Evolutionary conservation across 208 protist species (phyloP).

Genomic region (Spironucleus salmonicida): DNA sequence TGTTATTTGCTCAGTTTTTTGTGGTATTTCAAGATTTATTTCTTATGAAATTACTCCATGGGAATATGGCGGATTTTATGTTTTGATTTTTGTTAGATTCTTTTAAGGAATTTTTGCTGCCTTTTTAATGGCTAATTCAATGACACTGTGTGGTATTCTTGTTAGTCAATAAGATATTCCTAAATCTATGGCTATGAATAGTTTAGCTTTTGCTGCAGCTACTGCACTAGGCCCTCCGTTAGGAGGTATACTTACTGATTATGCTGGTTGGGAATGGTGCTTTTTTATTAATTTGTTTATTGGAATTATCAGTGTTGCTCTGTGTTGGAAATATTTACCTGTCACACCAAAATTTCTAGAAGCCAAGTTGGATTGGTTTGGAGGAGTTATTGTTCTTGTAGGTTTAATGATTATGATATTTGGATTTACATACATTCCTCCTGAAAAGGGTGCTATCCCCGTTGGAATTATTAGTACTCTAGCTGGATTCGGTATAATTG

Average conservation of each 20-base stretch:
- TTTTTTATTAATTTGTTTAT: conserved; percentile 21
- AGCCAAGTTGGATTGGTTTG: conserved; percentile 1
- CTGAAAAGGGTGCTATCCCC: not conserved
- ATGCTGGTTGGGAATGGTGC: conserved; percentile 10
- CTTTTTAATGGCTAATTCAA: conserved; percentile 9
- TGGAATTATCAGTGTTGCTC: not conserved
- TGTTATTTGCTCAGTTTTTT: not conserved
- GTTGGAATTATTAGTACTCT: not conserved
- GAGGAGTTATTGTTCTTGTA: not conserved
- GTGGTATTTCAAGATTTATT: conserved; percentile 3
- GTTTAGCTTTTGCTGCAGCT: conserved; percentile 2
- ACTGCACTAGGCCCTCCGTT: conserved; percentile 13
- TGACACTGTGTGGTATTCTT: conserved; percentile 10
- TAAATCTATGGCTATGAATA: conserved; percentile 18
- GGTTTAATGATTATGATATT: not conserved
- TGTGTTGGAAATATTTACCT: conserved; percentile 15
- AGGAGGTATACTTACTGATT: not conserved
- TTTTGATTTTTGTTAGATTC: not conserved
- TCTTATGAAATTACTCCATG: not conserved
- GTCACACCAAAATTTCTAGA: not conserved
- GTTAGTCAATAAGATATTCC: conserved; percentile 16
- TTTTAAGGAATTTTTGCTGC: conserved; percentile 5
- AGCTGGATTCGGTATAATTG: not conserved
- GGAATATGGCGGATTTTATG: conserved; percentile 20
- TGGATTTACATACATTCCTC: conserved; percentile 14